phyloP scores from a whole-genome alignment of 2,329 filamentous ascomycete species.

The Aspergillus neoniger region DNA sequence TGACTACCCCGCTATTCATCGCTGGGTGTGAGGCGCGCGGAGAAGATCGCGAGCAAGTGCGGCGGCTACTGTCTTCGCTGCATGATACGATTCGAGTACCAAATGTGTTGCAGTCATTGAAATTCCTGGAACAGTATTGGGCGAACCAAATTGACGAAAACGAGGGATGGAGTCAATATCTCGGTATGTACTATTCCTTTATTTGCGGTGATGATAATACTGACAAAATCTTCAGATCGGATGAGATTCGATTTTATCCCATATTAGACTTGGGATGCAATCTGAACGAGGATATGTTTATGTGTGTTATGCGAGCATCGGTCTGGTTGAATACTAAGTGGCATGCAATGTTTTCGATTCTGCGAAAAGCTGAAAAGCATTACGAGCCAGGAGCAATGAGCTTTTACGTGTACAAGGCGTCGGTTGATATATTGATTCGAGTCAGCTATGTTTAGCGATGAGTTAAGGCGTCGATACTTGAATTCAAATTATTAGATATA shows the following conservation, averaged over 20 bases:
- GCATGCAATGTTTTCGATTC: background rate
- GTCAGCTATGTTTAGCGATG: background rate
- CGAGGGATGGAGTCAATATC: slow-evolving; percentile 42
- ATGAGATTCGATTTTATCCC: slow-evolving; percentile 31
- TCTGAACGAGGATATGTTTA: background rate
- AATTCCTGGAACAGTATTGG: slow-evolving; percentile 45
- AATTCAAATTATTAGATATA: background rate
- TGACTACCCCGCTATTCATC: slow-evolving; percentile 48
- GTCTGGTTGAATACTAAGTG: background rate
- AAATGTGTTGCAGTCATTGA: slow-evolving; percentile 45
- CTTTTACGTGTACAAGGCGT: background rate
- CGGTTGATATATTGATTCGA: background rate
- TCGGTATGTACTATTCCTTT: slow-evolving; percentile 31
- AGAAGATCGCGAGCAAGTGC: slow-evolving; percentile 38
- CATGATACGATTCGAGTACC: slow-evolving; percentile 45
- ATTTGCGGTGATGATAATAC: background rate
- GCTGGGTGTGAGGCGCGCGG: slow-evolving; percentile 45
- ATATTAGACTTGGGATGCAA: slow-evolving; percentile 9
- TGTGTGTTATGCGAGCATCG: background rate
- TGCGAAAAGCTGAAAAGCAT: background rate
- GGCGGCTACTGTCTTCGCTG: slow-evolving; percentile 34
- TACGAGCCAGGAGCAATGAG: background rate
- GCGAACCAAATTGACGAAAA: slow-evolving; percentile 34
- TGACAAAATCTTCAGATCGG: slow-evolving; percentile 27
- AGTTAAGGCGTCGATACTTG: background rate